Base-by-base conservation (phyloP, 2,329 filamentous ascomycete genomes). In the Nannizziopsis barbatae region DNA sequence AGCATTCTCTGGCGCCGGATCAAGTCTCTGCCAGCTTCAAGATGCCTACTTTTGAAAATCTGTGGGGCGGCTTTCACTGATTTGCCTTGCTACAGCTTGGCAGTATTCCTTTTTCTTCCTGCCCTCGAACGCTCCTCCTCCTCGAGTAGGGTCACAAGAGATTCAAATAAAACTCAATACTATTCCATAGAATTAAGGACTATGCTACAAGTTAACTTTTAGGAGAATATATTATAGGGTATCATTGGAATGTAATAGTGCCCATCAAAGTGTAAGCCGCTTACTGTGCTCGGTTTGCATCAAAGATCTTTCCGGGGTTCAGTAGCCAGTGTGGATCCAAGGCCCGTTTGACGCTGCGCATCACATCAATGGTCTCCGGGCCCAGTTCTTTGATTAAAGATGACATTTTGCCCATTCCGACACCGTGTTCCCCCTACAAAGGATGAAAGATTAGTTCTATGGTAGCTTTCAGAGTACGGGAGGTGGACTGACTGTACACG, bases 281-380 rank as follows among this genome's bases (percentile, higher is more conserved):
- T 32, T n/a, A 41, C 39, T 45, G 32, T 30, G 30, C 38, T 32
- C 47, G 39, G 30, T 36, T 56, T 47, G 78, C 70, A 55, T 93
- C 84, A 66, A 94, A 88, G 54, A 95, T 90, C 71, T 94, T 94
- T 1, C 87, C 87, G 0, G 88, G 88, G 57, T 95, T 95, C 77
- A 95, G 78, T 49, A 95, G 78, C 85, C 88, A 93, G 43, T 81
- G 67, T 1, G 88, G 88, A 69, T 95, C 88, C 41, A 95, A 70
- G 8, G 86, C 79, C n/a, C 71, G 65, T 68, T 95, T 95, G 63
- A 95, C 80, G 53, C 77, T 80, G 60, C 79, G 82, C 88, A 95
- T 95, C 17, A 93, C 82, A 14, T 76, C 81, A 51, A 95, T 73
- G 0, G 88, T 93, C 50, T 86, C 85, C 2, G 77, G 68, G 0